Conservation (phyloP, 2,329 filamentous ascomycete species). For the Tolypocladium nubicola region DNA sequence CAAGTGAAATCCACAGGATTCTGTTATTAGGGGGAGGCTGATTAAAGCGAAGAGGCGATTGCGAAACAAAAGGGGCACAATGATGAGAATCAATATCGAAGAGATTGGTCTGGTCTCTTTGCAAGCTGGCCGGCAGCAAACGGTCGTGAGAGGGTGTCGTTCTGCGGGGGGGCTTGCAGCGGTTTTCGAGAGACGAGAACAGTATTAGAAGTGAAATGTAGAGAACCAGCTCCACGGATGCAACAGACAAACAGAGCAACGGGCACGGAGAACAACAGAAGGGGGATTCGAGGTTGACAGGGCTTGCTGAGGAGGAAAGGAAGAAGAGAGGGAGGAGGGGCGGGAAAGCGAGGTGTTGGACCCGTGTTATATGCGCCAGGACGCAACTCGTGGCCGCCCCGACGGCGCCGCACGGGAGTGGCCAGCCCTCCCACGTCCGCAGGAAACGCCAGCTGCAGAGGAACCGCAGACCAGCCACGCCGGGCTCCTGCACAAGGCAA, state of each 20-base stretch:
- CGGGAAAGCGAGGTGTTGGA: slow-evolving; percentile 17
- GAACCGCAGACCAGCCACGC: not conserved
- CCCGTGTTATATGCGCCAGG: not conserved
- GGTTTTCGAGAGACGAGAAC: slow-evolving; percentile 8
- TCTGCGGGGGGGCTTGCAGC: slow-evolving; percentile 4
- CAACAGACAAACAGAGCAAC: slow-evolving; percentile 26
- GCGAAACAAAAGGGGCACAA: slow-evolving; percentile 8
- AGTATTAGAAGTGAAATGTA: slow-evolving; percentile 25
- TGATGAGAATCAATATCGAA: slow-evolving; percentile 3
- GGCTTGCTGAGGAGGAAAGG: slow-evolving; percentile 55
- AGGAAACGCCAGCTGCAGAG: not conserved
- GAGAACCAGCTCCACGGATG: slow-evolving; percentile 44
- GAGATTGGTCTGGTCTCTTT: slow-evolving; percentile 5
- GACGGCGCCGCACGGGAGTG: not conserved
- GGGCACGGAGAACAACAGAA: slow-evolving; percentile 29
- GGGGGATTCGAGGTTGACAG: slow-evolving; percentile 41
- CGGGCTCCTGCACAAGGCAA: not conserved
- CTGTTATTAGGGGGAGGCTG: slow-evolving; percentile 28
- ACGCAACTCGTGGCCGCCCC: not conserved
- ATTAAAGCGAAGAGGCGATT: slow-evolving; percentile 10
- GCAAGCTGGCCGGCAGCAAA: slow-evolving; percentile 5
- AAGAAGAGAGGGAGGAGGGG: slow-evolving; percentile 23
- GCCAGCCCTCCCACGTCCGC: not conserved
- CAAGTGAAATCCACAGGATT: slow-evolving; percentile 39
- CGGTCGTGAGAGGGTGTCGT: slow-evolving; percentile 1